Evolutionary conservation across 495 filamentous ascomycete genomes (phyloP).

Genomic region (Podospora didyma): DNA sequence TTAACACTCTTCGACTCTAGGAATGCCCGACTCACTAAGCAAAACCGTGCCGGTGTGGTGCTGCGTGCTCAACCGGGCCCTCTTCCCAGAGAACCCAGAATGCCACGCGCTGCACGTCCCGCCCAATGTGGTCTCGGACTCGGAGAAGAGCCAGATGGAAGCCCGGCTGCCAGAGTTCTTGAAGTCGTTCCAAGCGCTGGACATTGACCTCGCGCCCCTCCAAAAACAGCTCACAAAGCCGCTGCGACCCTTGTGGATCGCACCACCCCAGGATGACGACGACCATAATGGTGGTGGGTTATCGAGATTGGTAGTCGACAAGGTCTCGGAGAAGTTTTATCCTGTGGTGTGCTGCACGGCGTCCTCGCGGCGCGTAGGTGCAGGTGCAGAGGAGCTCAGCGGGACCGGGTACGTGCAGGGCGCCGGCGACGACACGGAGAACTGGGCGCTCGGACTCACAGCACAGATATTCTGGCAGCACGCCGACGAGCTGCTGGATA

Average conservation of each 20-base stretch:
- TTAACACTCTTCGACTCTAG: constrained; percentile 27
- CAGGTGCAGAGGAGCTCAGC: constrained; percentile 57
- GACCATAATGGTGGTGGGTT: too few relatives aligned
- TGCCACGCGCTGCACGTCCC: constrained; percentile 59
- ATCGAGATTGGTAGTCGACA: constrained; percentile 15
- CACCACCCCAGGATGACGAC: constrained; percentile 36
- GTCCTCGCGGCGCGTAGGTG: constrained; percentile 60
- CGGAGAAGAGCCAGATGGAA: constrained; percentile 78
- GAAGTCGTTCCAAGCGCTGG: constrained; percentile 47
- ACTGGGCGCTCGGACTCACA: constrained; percentile 78
- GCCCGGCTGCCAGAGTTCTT: constrained; percentile 64
- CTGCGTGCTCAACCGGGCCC: constrained; percentile 70
- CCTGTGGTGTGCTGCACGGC: constrained; percentile 77
- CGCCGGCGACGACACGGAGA: constrained; percentile 88
- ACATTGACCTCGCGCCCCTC: constrained; percentile 29
- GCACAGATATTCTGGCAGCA: constrained; percentile 75
- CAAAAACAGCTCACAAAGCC: constrained; percentile 48
- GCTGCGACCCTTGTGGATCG: constrained; percentile 61
- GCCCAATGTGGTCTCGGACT: constrained; percentile 60
- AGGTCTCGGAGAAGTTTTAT: constrained; percentile 44
- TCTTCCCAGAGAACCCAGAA: constrained; percentile 58
- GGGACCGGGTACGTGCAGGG: constrained; percentile 86
- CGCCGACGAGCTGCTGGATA: constrained; percentile 47
- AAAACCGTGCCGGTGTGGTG: constrained; percentile 97
- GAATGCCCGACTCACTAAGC: constrained; percentile 86